A percentile compares a stretch with the other conserved stretches of the same genome.
Conservation (phyloP, 257 asterid genomes). For the Scutellaria barbata region DNA sequence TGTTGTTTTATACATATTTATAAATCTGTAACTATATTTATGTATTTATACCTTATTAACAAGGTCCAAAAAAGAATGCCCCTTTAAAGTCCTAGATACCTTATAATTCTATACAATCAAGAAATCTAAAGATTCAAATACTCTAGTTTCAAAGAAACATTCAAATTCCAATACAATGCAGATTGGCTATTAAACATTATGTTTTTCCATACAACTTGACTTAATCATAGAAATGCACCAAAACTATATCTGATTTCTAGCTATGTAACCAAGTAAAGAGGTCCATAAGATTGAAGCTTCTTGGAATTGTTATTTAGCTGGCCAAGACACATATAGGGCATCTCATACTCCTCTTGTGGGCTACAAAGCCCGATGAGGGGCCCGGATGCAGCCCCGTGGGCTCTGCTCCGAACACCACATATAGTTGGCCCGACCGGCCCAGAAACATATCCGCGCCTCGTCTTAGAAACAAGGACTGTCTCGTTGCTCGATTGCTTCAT, state of each 20-base stretch:
- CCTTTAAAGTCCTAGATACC: no score
- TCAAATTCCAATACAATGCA: no score
- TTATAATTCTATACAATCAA: no score
- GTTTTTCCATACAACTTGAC: not conserved
- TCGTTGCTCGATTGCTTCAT: constrained; percentile 31
- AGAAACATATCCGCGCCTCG: constrained; percentile 48
- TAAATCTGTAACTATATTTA: no score
- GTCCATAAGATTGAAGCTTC: constrained; percentile 63
- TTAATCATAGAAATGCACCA: not conserved
- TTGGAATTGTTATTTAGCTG: constrained; percentile 40
- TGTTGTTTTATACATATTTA: no score
- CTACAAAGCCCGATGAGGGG: constrained; percentile 52
- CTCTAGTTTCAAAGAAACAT: no score
- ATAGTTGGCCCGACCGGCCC: constrained; percentile 50
- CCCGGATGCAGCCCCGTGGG: constrained; percentile 56
- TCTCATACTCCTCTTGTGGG: constrained; percentile 40
- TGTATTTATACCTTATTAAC: no score
- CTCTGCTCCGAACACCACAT: constrained; percentile 30
- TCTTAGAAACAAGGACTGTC: constrained; percentile 31
- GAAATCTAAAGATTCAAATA: no score
- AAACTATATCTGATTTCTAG: not conserved
- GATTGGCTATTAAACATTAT: no score
- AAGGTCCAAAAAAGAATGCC: no score
- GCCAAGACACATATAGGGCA: constrained; percentile 66
- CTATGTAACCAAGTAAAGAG: constrained; percentile 78